Evolutionary conservation across 352 stramenopile species (phyloP).

Genomic region (Globisporangium radiosum): DNA sequence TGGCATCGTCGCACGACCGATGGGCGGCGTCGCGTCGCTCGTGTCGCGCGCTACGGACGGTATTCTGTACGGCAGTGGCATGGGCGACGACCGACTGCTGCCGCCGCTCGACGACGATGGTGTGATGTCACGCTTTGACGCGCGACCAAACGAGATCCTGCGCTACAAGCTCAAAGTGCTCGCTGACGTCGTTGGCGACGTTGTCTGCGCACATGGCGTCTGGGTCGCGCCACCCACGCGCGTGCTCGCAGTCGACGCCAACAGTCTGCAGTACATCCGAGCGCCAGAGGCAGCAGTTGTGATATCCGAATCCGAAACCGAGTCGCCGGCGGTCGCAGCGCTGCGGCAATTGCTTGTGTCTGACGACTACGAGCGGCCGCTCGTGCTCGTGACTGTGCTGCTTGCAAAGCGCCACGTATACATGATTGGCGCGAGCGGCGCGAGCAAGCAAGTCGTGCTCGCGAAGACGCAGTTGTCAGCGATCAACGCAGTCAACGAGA

Average conservation of each 20-base stretch:
- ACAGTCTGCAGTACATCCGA: constrained; percentile 23
- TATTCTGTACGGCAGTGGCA: constrained; percentile 52
- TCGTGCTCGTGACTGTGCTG: constrained; percentile 42
- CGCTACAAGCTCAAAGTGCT: constrained; percentile 79
- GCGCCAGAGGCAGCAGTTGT: neutral
- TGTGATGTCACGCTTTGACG: constrained; percentile 29
- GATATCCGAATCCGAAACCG: neutral
- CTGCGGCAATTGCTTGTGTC: constrained; percentile 27
- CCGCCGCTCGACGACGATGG: constrained; percentile 21
- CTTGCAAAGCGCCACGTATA: constrained; percentile 38
- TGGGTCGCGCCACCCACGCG: constrained; percentile 38
- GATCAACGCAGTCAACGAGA: constrained; percentile 68
- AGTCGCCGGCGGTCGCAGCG: constrained; percentile 10
- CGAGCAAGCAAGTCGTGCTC: constrained; percentile 39
- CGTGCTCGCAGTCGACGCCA: constrained; percentile 13
- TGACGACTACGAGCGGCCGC: constrained; percentile 17
- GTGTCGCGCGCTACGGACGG: constrained; percentile 75
- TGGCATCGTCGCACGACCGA: constrained; percentile 67
- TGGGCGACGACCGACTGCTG: constrained; percentile 28
- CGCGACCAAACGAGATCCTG: constrained; percentile 56
- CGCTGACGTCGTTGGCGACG: constrained; percentile 32
- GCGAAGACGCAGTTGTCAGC: constrained; percentile 30
- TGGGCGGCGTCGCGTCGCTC: constrained; percentile 71
- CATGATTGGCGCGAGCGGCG: constrained; percentile 39
- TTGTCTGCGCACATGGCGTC: constrained; percentile 60